These are phyloP conservation scores for Candida taoyuanica DNA, from an alignment of 805 yeast species.

Conservation along the genomic window DNA sequence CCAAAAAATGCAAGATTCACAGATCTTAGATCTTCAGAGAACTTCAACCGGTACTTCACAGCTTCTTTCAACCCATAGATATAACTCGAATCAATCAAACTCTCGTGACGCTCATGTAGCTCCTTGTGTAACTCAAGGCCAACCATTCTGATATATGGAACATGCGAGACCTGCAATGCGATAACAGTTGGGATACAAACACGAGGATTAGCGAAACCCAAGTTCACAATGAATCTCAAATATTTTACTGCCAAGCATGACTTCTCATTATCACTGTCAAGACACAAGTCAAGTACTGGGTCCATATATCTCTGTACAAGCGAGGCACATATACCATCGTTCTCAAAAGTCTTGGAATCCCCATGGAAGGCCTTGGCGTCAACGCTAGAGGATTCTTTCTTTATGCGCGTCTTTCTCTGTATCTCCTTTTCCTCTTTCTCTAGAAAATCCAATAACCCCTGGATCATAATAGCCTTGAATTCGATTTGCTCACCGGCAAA, in stretches of 20 bases:
- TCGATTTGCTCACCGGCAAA: constrained; percentile 36
- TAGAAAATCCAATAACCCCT: constrained; percentile 55
- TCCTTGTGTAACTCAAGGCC: constrained; percentile 52
- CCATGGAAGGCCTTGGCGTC: constrained; percentile 57
- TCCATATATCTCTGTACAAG: constrained; percentile 59
- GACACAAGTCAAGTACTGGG: constrained; percentile 44
- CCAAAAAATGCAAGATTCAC: constrained; percentile 33
- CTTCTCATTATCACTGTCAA: constrained; percentile 39
- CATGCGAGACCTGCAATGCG: constrained; percentile 58
- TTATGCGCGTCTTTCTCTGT: constrained; percentile 36
- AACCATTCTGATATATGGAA: constrained; percentile 36
- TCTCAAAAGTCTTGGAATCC: constrained; percentile 40
- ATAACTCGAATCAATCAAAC: constrained; percentile 63
- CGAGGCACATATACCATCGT: constrained; percentile 72
- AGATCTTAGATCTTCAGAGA: constrained; percentile 15
- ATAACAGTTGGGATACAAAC: constrained; percentile 62
- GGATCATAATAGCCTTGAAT: constrained; percentile 47
- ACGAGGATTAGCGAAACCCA: constrained; percentile 76
- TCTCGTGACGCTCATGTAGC: constrained; percentile 62
- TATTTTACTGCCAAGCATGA: constrained; percentile 51
- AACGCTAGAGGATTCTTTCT: constrained; percentile 25
- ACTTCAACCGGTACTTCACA: constrained; percentile 36
- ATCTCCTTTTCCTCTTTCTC: constrained; percentile 49
- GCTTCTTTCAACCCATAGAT: constrained; percentile 59
- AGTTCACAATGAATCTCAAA: constrained; percentile 48